Evolutionary conservation across 2,329 filamentous ascomycete species (phyloP).

Genomic region (Diaporthe batatas): DNA sequence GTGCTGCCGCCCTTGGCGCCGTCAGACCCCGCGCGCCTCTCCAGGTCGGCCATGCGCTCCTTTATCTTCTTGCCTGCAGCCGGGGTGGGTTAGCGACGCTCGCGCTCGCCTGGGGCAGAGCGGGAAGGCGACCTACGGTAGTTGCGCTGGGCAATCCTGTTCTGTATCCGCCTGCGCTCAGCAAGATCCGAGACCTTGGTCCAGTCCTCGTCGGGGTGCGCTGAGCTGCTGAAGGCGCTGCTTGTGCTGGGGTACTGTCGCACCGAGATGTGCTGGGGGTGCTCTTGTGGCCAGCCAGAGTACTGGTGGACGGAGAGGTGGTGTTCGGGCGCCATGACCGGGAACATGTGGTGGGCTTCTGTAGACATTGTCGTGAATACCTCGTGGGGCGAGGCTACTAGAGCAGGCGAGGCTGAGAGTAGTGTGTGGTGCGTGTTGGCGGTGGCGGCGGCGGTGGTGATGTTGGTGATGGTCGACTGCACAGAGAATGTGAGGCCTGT

Average conservation of each 20-base stretch:
- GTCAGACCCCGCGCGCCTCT: conserved; percentile 76
- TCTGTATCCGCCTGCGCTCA: conserved; percentile 93
- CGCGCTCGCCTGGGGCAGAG: background rate
- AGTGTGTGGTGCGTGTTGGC: conserved; percentile 3
- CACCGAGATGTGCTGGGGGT: conserved; percentile 41
- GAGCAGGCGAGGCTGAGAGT: conserved; percentile 26
- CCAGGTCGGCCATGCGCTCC: conserved; percentile 87
- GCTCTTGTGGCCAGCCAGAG: conserved; percentile 40
- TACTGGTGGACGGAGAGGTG: conserved; percentile 41
- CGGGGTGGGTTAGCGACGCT: conserved; percentile 43
- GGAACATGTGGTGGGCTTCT: conserved; percentile 42
- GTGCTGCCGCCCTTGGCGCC: conserved; percentile 55
- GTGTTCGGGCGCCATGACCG: conserved; percentile 40
- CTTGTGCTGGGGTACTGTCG: conserved; percentile 70
- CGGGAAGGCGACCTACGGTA: conserved; percentile 74
- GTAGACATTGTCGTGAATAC: conserved; percentile 37
- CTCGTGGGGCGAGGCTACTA: conserved; percentile 31
- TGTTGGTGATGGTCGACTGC: conserved; percentile 1
- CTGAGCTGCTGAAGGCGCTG: conserved; percentile 94
- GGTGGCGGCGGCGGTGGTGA: background rate
- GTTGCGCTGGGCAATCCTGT: conserved; percentile 96
- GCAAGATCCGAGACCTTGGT: conserved; percentile 98
- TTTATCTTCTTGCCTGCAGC: conserved; percentile 88
- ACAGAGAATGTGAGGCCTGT: background rate
- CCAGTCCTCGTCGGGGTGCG: conserved; percentile 98